Conservation (phyloP, 495 filamentous ascomycete genomes). For the Penicillium daleae region DNA sequence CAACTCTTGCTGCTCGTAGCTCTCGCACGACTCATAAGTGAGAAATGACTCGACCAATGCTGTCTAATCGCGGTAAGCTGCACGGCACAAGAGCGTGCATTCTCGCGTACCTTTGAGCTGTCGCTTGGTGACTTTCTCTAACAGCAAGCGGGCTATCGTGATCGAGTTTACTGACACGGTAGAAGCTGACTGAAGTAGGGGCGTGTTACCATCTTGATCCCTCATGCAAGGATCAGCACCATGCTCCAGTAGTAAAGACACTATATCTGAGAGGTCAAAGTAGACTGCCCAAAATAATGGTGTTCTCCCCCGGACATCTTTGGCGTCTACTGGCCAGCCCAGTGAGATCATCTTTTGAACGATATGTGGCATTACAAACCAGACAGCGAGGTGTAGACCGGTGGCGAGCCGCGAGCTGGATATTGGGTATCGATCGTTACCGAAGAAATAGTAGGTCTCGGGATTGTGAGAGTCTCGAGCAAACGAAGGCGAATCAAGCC, state of each 20-base stretch:
- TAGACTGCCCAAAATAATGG: background rate
- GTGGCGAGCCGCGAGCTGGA: background rate
- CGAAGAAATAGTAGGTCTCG: background rate
- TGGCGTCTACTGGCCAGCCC: background rate
- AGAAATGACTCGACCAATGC: background rate
- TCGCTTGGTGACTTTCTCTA: background rate
- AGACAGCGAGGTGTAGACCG: background rate
- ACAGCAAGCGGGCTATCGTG: background rate
- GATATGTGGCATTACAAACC: background rate
- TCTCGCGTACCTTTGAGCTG: background rate
- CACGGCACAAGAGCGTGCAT: background rate
- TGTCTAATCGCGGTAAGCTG: background rate
- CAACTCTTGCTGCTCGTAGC: background rate
- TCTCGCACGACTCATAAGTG: background rate
- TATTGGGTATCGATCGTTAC: background rate
- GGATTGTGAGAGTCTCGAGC: background rate
- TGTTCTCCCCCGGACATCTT: background rate
- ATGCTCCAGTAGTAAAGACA: background rate
- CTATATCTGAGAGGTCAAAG: background rate
- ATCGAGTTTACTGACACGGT: background rate
- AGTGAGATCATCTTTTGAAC: background rate
- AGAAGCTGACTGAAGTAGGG: background rate
- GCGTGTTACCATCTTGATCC: background rate
- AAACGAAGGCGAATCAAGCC: background rate
- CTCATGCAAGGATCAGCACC: background rate